Percentiles rank a stretch among this genome's conserved stretches.
These are phyloP conservation scores for Saccharomyces eubayanus DNA, from an alignment of 805 yeast species.

Conservation along the genomic window DNA sequence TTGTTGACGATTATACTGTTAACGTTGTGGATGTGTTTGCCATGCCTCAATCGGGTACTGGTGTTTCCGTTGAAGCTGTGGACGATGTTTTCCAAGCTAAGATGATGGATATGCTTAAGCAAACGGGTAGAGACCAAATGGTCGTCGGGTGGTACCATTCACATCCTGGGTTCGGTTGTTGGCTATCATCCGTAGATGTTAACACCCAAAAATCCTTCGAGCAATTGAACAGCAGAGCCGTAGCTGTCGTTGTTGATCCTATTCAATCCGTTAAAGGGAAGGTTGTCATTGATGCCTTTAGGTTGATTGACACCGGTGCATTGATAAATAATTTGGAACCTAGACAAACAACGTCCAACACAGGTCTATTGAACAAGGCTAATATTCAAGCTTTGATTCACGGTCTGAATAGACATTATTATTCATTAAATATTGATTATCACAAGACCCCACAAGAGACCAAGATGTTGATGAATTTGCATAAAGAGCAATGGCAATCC, in stretches of 20 bases:
- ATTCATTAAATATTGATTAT: slow-evolving; percentile 90
- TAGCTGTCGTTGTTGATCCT: slow-evolving; percentile 97
- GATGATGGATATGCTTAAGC: slow-evolving; percentile 99
- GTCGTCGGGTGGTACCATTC: slow-evolving; percentile 99
- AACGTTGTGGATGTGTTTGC: slow-evolving; percentile 98
- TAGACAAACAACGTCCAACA: slow-evolving; percentile 91
- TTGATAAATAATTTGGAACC: slow-evolving; percentile 96
- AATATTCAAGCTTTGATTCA: slow-evolving; percentile 94
- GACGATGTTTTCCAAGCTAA: slow-evolving; percentile 97
- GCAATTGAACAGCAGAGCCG: slow-evolving; percentile 90
- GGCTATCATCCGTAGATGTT: slow-evolving; percentile 96
- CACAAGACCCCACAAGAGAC: slow-evolving; percentile 88
- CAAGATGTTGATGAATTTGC: slow-evolving; percentile 85
- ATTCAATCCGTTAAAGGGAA: slow-evolving; percentile 98
- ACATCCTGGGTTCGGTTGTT: slow-evolving; percentile 99
- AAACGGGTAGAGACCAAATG: slow-evolving; percentile 98
- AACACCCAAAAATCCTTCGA: slow-evolving; percentile 97
- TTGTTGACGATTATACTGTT: slow-evolving; percentile 93
- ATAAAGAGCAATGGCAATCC: slow-evolving; percentile 92
- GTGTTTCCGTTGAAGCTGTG: slow-evolving; percentile 97
- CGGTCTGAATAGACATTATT: slow-evolving; percentile 93
- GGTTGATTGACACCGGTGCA: slow-evolving; percentile 81
- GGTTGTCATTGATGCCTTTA: slow-evolving; percentile 96
- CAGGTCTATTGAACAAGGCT: slow-evolving; percentile 92
- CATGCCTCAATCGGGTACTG: slow-evolving; percentile 98